Evolutionary conservation across 2,329 filamentous ascomycete species (phyloP), one percentile per base, ranked within the genome.

Genomic region (Xylariaceae sp.): DNA sequence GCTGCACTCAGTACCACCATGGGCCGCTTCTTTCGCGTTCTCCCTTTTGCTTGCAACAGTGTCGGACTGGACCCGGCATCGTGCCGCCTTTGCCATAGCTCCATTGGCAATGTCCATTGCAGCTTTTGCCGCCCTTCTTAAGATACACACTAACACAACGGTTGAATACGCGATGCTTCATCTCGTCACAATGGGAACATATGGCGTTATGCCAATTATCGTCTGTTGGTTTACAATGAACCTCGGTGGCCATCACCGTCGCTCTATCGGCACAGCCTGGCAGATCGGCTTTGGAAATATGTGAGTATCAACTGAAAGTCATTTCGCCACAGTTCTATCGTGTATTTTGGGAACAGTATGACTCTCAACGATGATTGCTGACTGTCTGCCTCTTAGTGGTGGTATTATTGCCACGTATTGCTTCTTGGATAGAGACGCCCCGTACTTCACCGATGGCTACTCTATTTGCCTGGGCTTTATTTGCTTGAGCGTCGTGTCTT

Each of bases 191-290:
- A 82, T 82, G 67, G 88, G 88, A 37, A 76, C 79, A 0, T 96
- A 94, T 65, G 82, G 81, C 1, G 87, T 89, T n/a, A 90, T 95
- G 85, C 89, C 91, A 0, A 82, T 95, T 22, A 79, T 89, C 33
- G 78, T 89, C 7, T 89, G 85, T 61, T 90, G 86, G 85, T 89
- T 85, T 63, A 84, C 83, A 53, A 88, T 89, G 79, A 90, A 89
- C 53, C 68, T 89, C 1, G 79, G 79, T 2, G 85, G 85, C 0
- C 86, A 89, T 58, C 82, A 82, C 43, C 75, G 85, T 3, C 73
- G 85, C 2, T 48, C 60, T n/a, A 77, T 89, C 13, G 85, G 85
- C 11, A 79, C 79, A 8, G 86, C 83, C 1, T 89, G 83, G 83
- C 85, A 89, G 61, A 72, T 90, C 33, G 83, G 83, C 1, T 88